Percentiles rank a stretch among this genome's conserved stretches.
These are phyloP conservation scores for Phyllosticta citrichinensis DNA, from an alignment of 2,329 filamentous ascomycete species.

Conservation along the genomic window DNA sequence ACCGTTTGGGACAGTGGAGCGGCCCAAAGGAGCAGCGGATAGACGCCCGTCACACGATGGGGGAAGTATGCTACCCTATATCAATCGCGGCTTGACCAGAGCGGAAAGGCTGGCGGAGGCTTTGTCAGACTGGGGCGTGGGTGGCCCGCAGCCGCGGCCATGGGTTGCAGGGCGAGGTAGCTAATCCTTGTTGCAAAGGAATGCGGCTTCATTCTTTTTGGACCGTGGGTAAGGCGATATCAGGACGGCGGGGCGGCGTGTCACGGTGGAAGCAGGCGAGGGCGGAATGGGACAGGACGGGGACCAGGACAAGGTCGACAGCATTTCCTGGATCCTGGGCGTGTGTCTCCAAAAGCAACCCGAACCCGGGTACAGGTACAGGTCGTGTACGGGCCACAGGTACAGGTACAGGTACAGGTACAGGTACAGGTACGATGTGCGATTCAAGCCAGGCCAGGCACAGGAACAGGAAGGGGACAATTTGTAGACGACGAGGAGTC, in stretches of 20 bases:
- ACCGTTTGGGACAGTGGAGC: constrained; percentile 22
- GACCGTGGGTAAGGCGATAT: background rate
- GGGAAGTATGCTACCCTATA: constrained; percentile 9
- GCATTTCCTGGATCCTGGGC: background rate
- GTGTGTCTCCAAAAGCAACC: too few species aligned
- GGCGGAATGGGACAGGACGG: background rate
- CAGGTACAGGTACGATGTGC: too few species aligned
- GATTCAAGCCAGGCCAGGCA: too few species aligned
- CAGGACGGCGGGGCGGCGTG: background rate
- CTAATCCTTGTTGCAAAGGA: constrained; percentile 28
- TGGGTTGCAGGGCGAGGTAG: constrained; percentile 31
- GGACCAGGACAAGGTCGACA: too few species aligned
- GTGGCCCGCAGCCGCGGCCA: constrained; percentile 34
- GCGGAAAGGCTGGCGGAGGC: constrained; percentile 20
- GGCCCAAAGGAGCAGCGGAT: constrained; percentile 26
- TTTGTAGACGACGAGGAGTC: background rate
- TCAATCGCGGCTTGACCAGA: constrained; percentile 10
- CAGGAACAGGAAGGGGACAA: background rate
- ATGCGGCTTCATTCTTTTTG: constrained; percentile 7
- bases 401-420: too few species aligned
- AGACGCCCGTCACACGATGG: constrained; percentile 15
- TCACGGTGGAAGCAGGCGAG: background rate
- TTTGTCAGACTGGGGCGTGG: constrained; percentile 30
- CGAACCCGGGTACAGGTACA: too few species aligned
- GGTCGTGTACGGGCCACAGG: too few species aligned